A percentile compares a stretch with the other conserved stretches of the same genome.
phyloP scores from a whole-genome alignment of 345 rosid genomes.

The Eucalyptus lansdowneana region DNA sequence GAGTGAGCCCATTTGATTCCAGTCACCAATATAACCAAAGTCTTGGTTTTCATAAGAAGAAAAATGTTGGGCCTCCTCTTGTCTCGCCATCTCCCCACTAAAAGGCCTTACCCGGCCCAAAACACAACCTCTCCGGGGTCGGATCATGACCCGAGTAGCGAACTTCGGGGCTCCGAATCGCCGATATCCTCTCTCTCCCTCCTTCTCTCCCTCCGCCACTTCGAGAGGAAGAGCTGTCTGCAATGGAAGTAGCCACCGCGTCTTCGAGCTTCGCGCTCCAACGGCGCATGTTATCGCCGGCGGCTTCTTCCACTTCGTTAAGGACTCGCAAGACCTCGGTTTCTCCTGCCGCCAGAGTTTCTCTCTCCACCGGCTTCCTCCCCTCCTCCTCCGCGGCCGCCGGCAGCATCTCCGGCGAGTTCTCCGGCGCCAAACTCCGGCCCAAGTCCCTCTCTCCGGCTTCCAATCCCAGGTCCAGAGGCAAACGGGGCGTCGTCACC shows the following conservation, averaged over 20 bases:
- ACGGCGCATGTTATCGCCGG: slow-evolving; percentile 20
- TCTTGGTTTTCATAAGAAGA: neutral
- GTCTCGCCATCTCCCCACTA: neutral
- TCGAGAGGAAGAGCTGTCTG: neutral
- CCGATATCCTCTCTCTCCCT: neutral
- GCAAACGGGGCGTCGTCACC: slow-evolving; percentile 59
- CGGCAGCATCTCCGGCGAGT: slow-evolving; percentile 40
- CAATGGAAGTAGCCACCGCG: slow-evolving; percentile 43
- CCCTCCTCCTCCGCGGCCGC: slow-evolving; percentile 25
- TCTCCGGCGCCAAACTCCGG: slow-evolving; percentile 41
- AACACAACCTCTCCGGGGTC: neutral
- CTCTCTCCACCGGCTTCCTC: slow-evolving; percentile 34
- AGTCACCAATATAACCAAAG: no score
- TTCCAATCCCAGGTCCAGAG: slow-evolving; percentile 30
- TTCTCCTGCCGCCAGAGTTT: slow-evolving; percentile 17
- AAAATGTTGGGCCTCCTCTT: neutral
- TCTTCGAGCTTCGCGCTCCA: slow-evolving; percentile 30
- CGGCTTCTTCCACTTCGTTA: neutral
- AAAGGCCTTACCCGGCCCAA: neutral
- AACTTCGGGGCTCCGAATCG: neutral
- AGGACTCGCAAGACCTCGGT: slow-evolving; percentile 7
- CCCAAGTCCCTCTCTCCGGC: slow-evolving; percentile 32
- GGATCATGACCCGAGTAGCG: neutral
- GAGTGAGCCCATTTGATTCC: no score
- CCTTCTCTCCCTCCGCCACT: neutral